A percentile compares a stretch with the other conserved stretches of the same genome.
Evolutionary conservation across 1,139 yeast genomes (phyloP).

Genomic region (Yamadazyma siamensis): DNA sequence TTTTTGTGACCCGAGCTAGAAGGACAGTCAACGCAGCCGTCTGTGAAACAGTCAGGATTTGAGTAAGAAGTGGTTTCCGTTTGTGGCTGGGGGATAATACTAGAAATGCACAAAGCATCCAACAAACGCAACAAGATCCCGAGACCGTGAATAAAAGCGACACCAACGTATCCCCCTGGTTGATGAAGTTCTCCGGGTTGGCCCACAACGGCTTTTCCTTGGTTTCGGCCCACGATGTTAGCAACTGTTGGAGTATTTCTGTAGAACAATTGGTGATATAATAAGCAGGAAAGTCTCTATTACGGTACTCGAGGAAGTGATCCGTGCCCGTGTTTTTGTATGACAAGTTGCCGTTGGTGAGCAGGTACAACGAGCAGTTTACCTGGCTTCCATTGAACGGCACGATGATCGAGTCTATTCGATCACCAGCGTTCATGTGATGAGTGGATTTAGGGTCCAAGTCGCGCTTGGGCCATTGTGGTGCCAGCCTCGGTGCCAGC

Average conservation of each 20-base stretch:
- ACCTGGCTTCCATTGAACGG: constrained; percentile 16
- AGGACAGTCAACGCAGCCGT: constrained; percentile 43
- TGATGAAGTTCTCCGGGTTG: constrained; percentile 19
- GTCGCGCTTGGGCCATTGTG: too few species aligned
- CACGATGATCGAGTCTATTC: constrained; percentile 2
- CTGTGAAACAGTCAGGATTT: constrained; percentile 43
- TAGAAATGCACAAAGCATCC: constrained; percentile 52
- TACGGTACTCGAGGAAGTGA: constrained; percentile 11
- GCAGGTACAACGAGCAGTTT: constrained; percentile 39
- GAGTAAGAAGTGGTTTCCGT: constrained; percentile 45
- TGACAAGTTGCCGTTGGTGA: constrained; percentile 28
- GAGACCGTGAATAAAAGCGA: constrained; percentile 41
- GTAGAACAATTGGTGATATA: constrained; percentile 41
- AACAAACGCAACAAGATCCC: constrained; percentile 44
- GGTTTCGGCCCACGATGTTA: neutral
- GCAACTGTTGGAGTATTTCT: constrained; percentile 5
- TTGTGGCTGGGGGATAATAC: constrained; percentile 44
- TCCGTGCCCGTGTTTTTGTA: constrained; percentile 13
- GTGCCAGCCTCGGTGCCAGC: too few species aligned
- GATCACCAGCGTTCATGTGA: neutral
- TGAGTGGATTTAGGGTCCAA: too few species aligned
- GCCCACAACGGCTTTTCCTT: constrained; percentile 2
- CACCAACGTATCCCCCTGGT: constrained; percentile 43
- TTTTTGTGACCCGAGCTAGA: constrained; percentile 32
- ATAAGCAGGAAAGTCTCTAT: constrained; percentile 33